phyloP scores from a whole-genome alignment of 495 filamentous ascomycete species.

The Podospora fimiseda region DNA sequence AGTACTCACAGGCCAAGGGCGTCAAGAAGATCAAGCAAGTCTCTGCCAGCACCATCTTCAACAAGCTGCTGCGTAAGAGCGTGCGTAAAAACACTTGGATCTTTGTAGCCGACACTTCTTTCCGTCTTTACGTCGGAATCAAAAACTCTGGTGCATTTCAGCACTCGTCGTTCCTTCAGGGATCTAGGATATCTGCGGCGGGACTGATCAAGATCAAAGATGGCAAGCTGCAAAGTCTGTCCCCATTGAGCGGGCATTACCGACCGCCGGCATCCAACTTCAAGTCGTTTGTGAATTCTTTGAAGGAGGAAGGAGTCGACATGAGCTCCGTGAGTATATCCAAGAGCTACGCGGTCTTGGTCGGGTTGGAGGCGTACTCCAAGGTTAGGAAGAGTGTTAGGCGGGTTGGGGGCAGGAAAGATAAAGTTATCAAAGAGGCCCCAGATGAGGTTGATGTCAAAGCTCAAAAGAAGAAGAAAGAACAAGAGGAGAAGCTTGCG shows the following conservation, averaged over 20 bases:
- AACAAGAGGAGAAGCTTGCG: neutral
- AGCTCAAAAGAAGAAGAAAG: slow-evolving; percentile 37
- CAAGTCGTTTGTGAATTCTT: slow-evolving; percentile 63
- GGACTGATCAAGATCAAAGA: slow-evolving; percentile 80
- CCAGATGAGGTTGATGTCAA: slow-evolving; percentile 29
- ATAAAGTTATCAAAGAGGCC: slow-evolving; percentile 39
- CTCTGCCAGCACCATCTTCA: slow-evolving; percentile 61
- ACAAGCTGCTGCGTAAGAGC: slow-evolving; percentile 63
- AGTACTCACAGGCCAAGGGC: slow-evolving; percentile 49
- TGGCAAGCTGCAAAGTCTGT: slow-evolving; percentile 57
- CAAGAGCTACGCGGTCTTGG: slow-evolving; percentile 72
- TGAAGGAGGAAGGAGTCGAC: slow-evolving; percentile 70
- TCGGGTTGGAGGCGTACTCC: slow-evolving; percentile 75
- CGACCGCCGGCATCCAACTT: slow-evolving; percentile 76
- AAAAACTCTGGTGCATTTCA: slow-evolving; percentile 86
- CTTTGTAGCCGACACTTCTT: slow-evolving; percentile 81
- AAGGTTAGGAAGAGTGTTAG: slow-evolving; percentile 55
- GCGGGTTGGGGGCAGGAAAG: slow-evolving; percentile 32
- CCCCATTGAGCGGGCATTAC: slow-evolving; percentile 73
- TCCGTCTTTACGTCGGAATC: slow-evolving; percentile 84
- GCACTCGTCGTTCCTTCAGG: slow-evolving; percentile 82
- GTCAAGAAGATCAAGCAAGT: slow-evolving; percentile 59
- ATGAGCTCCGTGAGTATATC: slow-evolving; percentile 71
- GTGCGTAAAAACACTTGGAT: slow-evolving; percentile 82
- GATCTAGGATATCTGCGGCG: slow-evolving; percentile 71